Evolutionary conservation across 208 protist species (phyloP).

Genomic region (Acanthamoeba sp.): DNA sequence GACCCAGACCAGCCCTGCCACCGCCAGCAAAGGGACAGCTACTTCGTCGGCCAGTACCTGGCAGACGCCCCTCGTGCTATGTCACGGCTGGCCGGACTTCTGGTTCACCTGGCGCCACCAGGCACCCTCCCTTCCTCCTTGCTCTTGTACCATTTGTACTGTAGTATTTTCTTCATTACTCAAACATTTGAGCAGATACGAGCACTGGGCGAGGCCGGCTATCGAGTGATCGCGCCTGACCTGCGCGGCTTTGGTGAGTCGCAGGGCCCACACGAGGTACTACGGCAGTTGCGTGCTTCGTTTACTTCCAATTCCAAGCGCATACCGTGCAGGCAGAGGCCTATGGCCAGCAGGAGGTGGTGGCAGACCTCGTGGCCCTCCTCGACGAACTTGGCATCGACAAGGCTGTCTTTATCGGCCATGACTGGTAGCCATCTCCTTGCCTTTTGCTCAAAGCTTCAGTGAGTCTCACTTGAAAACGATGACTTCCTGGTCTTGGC

Average conservation of each 20-base stretch:
- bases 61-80: not conserved
- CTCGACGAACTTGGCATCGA: not conserved
- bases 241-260: constrained; percentile 48
- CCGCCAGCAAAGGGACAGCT: too few relatives aligned
- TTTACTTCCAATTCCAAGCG: too few relatives aligned
- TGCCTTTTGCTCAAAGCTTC: not conserved
- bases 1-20: not conserved
- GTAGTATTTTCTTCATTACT: not conserved
- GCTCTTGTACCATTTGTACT: not conserved
- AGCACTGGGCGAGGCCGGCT: constrained; percentile 26
- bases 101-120: constrained; percentile 65
- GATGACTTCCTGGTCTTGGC: not conserved
- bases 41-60: too few relatives aligned
- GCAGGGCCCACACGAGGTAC: not conserved
- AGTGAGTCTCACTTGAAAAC: too few relatives aligned
- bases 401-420: constrained; percentile 61
- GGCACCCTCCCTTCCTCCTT: not conserved
- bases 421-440: constrained; percentile 52
- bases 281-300: not conserved
- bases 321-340: not conserved
- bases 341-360: not conserved
- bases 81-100: constrained; percentile 54
- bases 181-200: not conserved
- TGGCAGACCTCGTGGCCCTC: not conserved
- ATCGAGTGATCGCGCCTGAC: constrained; percentile 31